Conservation (phyloP, 345 rosid genomes). For the Lepidium didymum region DNA sequence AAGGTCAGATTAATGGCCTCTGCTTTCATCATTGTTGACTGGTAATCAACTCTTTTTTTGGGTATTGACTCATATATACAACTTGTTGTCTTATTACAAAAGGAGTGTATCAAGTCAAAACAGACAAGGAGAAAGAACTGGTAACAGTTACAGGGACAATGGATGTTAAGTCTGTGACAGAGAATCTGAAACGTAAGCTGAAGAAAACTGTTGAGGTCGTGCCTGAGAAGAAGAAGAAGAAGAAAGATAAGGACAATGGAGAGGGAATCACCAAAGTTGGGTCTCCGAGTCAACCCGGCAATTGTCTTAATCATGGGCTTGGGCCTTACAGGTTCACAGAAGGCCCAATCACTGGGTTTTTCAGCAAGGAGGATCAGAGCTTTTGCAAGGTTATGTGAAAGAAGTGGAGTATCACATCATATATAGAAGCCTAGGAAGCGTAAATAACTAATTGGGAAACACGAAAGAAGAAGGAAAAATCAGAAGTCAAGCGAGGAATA, state of each 20-base stretch:
- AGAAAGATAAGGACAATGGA: slow-evolving; percentile 28
- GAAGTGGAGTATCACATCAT: not conserved
- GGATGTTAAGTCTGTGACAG: slow-evolving; percentile 53
- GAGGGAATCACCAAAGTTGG: slow-evolving; percentile 14
- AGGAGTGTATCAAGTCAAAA: slow-evolving; percentile 50
- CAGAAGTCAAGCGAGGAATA: not conserved
- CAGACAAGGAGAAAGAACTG: slow-evolving; percentile 54
- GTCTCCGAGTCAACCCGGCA: slow-evolving; percentile 1
- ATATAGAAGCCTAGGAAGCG: not conserved
- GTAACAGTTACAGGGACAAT: slow-evolving; percentile 67
- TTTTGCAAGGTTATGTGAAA: slow-evolving; percentile 18
- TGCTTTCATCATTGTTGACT: not conserved
- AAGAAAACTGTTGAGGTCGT: slow-evolving; percentile 50
- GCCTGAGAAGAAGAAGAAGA: slow-evolving; percentile 67
- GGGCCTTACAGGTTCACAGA: slow-evolving; percentile 5
- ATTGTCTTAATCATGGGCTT: not conserved
- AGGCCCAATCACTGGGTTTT: slow-evolving; percentile 14
- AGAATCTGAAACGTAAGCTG: slow-evolving; percentile 43
- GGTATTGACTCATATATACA: not conserved
- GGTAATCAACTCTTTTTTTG: not conserved
- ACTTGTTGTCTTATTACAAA: not conserved
- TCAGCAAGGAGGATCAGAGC: slow-evolving; percentile 12
- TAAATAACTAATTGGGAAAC: not conserved
- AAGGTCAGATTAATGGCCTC: slow-evolving; percentile 36
- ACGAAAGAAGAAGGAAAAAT: not conserved